A percentile compares a stretch with the other conserved stretches of the same genome.
Conservation (phyloP, 371 early-diverging fungal genomes). For the Haplosporangium sp. region DNA sequence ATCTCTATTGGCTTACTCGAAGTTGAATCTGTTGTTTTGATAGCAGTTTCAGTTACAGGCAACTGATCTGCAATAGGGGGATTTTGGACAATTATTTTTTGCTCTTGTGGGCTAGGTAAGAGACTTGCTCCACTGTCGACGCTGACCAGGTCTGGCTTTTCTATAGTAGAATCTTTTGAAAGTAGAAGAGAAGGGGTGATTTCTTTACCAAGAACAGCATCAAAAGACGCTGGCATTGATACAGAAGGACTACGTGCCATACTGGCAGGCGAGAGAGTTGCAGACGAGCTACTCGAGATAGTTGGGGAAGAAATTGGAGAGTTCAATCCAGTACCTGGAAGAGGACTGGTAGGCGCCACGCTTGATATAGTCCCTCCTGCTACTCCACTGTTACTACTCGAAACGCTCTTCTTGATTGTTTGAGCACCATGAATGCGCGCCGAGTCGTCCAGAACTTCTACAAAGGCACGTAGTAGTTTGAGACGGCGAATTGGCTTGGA, state of each 20-base stretch:
- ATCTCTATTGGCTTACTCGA: not conserved
- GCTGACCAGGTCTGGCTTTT: constrained; percentile 5
- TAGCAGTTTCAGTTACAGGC: not conserved
- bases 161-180: not conserved
- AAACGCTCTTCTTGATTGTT: constrained; percentile 19
- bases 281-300: not conserved
- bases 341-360: constrained; percentile 21
- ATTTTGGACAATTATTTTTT: constrained; percentile 17
- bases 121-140: constrained; percentile 15
- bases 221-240: constrained; percentile 16
- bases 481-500: constrained; percentile 53
- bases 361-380: not conserved
- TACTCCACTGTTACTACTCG: not conserved
- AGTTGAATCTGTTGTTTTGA: not conserved
- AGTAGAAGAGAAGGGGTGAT: not conserved
- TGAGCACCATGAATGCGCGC: constrained; percentile 38
- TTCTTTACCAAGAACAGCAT: constrained; percentile 16
- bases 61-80: not conserved
- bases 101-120: constrained; percentile 17
- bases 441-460: constrained; percentile 43
- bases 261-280: constrained; percentile 19
- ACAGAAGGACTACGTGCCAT: constrained; percentile 19
- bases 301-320: constrained; percentile 10
- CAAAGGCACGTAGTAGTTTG: constrained; percentile 47
- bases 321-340: not conserved